Evolutionary conservation across 805 yeast species (phyloP).

Genomic region (Ogataea thermomethanolica): DNA sequence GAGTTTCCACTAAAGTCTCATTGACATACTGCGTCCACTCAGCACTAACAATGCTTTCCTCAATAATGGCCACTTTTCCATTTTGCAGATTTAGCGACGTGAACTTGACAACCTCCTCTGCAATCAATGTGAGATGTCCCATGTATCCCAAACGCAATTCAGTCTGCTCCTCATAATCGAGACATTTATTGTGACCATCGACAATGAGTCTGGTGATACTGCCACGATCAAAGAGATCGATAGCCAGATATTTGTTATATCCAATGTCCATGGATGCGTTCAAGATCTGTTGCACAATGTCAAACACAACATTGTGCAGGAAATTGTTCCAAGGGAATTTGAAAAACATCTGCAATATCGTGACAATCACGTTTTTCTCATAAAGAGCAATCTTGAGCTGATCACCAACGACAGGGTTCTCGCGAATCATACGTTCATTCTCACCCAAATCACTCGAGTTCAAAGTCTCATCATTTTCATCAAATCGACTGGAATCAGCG

Average conservation of each 20-base stretch:
- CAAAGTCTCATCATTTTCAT: constrained; percentile 21
- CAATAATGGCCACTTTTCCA: constrained; percentile 51
- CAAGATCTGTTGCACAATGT: constrained; percentile 89
- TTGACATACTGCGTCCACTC: constrained; percentile 83
- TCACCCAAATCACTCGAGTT: constrained; percentile 25
- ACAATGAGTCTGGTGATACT: constrained; percentile 55
- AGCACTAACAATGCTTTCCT: constrained; percentile 46
- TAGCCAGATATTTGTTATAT: constrained; percentile 72
- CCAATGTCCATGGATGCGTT: constrained; percentile 81
- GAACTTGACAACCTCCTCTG: constrained; percentile 95
- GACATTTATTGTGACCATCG: constrained; percentile 56
- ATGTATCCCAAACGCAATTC: constrained; percentile 83
- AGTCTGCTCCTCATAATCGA: constrained; percentile 53
- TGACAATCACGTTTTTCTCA: constrained; percentile 66
- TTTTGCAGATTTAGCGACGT: constrained; percentile 33
- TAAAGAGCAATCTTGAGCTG: constrained; percentile 74
- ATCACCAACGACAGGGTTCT: constrained; percentile 72
- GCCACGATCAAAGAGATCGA: constrained; percentile 67
- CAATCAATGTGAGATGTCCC: constrained; percentile 93
- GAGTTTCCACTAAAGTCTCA: constrained; percentile 76
- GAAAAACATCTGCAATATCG: constrained; percentile 66
- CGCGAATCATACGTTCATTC: constrained; percentile 38
- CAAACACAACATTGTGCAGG: constrained; percentile 95
- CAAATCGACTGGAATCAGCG: constrained; percentile 21
- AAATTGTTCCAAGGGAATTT: constrained; percentile 95